Evolutionary conservation across 1,284 basidiomycete genomes (phyloP).

Genomic region (Leccinum fallax): DNA sequence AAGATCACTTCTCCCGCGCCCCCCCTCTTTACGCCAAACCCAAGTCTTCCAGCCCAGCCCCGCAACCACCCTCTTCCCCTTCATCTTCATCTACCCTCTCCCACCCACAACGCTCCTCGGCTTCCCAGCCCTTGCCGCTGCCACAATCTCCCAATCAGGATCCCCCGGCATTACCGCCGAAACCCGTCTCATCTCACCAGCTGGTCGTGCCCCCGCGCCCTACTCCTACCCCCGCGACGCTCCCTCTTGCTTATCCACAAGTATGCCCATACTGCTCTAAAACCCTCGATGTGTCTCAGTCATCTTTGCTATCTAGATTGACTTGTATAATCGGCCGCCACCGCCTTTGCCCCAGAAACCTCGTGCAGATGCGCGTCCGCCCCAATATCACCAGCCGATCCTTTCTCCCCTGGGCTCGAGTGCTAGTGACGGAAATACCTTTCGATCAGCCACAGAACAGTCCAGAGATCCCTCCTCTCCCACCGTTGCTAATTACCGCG

Average conservation of each 20-base stretch:
- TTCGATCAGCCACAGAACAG: slow-evolving; percentile 28
- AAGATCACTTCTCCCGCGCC: slow-evolving; percentile 78
- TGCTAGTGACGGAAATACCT: slow-evolving; percentile 20
- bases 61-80: slow-evolving; percentile 27
- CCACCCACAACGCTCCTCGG: slow-evolving; percentile 19
- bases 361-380: slow-evolving; percentile 28
- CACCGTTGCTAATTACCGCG: slow-evolving; percentile 35
- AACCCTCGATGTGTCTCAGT: slow-evolving; percentile 11
- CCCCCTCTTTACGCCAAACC: slow-evolving; percentile 95
- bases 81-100: slow-evolving; percentile 11
- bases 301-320: slow-evolving; percentile 27
- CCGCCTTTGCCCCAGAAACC: slow-evolving; percentile 42
- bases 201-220: slow-evolving; percentile 21
- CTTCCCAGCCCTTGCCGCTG: slow-evolving; percentile 20
- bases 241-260: slow-evolving; percentile 18
- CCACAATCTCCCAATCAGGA: slow-evolving; percentile 23
- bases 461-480: slow-evolving; percentile 26
- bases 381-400: slow-evolving; percentile 33
- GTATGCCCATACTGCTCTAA: slow-evolving; percentile 18
- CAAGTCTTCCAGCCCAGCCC: slow-evolving; percentile 32
- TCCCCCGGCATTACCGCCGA: slow-evolving; percentile 50
- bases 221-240: slow-evolving; percentile 9
- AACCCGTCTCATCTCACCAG: slow-evolving; percentile 39
- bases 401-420: slow-evolving; percentile 18
- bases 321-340: slow-evolving; percentile 40